Conservation (phyloP, 2,329 filamentous ascomycete species). For the Cordyceps farinosa region DNA sequence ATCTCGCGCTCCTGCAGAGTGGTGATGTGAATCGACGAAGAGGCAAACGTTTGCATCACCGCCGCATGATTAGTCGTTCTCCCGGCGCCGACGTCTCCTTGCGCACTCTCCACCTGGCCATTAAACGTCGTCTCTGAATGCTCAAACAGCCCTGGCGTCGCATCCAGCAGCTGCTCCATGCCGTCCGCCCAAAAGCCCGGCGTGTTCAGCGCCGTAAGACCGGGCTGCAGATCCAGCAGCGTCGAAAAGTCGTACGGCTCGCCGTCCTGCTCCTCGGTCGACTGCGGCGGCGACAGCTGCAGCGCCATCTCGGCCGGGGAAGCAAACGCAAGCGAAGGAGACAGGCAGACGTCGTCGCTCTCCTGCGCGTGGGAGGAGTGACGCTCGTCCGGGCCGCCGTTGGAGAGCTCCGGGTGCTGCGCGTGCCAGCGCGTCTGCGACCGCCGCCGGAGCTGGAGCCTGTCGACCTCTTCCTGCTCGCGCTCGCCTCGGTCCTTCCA, state of each 20-base stretch:
- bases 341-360: background rate
- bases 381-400: background rate
- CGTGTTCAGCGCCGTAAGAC: background rate
- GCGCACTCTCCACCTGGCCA: background rate
- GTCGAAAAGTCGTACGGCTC: background rate
- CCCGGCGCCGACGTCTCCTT: no score
- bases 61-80: background rate
- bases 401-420: background rate
- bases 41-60: background rate
- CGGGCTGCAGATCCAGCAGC: background rate
- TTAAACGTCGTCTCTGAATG: background rate
- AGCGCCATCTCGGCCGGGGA: background rate
- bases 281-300: background rate
- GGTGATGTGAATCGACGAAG: background rate
- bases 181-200: background rate
- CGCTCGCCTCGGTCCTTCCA: slow-evolving; percentile 15
- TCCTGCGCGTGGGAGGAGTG: background rate
- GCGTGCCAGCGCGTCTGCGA: background rate
- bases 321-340: background rate
- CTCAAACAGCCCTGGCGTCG: background rate
- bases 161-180: background rate
- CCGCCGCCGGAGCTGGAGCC: background rate
- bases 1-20: background rate
- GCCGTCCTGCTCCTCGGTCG: background rate
- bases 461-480: slow-evolving; percentile 12